Base-by-base conservation (phyloP, 2,329 filamentous ascomycete genomes). In the Cryphonectria radicalis region DNA sequence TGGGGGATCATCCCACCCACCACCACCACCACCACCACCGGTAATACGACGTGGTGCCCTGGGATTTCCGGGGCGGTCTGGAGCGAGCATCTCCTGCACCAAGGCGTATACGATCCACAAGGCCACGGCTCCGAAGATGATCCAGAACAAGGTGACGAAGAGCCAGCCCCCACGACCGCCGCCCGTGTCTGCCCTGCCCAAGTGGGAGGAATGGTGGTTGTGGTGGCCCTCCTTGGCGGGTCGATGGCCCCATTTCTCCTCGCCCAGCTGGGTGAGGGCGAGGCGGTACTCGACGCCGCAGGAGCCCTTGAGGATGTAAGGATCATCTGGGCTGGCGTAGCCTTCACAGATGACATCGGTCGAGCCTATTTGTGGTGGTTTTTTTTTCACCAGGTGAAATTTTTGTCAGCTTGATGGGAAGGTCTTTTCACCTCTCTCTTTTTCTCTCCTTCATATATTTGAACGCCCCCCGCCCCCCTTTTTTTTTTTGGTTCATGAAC, bases 251-350 rank as follows among this genome's bases (percentile, higher is more conserved):
- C 92, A 95, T 75, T 86, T 89, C 76, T 87, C 81, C 81, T 95
- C 90, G 3, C 96, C 96, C 73, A 87, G 84, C 14, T 91, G 89
- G 0, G 95, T 98, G 67, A 98, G 84, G 0, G 92, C 80, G 8
- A 98, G 82, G 19, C 91, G 87, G 81, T 98, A 98, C 82, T 97
- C 93, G 35, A 97, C 95, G 19, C 92, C 96, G 81, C 95, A 98
- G 80, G 93, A 96, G 32, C 96, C 96, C 77, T 93, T 94, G 68
- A 98, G 83, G n/a, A 98, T 88, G 80, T 94, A 97, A 0, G 90
- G 89, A 79, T 98, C 96, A 63, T 95, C 89, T 0, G 91, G 82
- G 19, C 84, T 86, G 71, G 88, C 84, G 82, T 97, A 98, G 14
- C 96, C 95, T 79, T 99, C 95, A 81, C 96, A 99, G 14, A 94